phyloP scores from a whole-genome alignment of 176 grass and related monocot genomes.

The Eleusine coracana region DNA sequence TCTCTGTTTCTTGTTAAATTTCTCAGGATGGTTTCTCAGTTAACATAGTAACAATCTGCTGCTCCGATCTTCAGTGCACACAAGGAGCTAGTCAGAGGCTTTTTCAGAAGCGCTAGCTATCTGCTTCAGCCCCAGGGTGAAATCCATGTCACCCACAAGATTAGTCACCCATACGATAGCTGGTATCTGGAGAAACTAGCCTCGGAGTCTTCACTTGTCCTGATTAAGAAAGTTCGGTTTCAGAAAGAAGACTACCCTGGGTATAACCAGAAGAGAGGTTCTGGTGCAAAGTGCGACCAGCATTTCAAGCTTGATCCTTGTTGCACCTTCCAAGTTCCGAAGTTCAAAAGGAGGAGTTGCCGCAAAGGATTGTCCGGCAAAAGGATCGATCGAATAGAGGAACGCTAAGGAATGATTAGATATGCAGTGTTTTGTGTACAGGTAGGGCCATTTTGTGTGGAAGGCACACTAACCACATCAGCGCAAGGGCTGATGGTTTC shows the following conservation, averaged over 20 bases:
- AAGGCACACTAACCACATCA: background rate
- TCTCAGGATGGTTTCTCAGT: too few species aligned
- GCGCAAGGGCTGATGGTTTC: conserved; percentile 1
- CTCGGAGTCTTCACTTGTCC: conserved; percentile 26
- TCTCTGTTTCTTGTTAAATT: background rate
- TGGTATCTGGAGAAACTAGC: conserved; percentile 50
- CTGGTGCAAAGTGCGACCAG: conserved; percentile 30
- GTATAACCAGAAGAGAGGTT: conserved; percentile 56
- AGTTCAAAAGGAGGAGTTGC: background rate
- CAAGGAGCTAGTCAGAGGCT: conserved; percentile 27
- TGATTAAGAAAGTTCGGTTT: conserved; percentile 40
- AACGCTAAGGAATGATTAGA: background rate
- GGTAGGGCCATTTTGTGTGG: conserved; percentile 31
- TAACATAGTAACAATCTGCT: conserved; percentile 6
- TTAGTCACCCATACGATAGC: background rate
- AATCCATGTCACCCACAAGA: conserved; percentile 63
- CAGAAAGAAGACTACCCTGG: conserved; percentile 47
- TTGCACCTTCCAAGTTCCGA: conserved; percentile 45
- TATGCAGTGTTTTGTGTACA: background rate
- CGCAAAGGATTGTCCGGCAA: background rate
- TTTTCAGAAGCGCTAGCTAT: conserved; percentile 44
- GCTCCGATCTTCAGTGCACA: conserved; percentile 36
- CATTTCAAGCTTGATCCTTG: conserved; percentile 31
- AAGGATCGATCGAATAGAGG: background rate
- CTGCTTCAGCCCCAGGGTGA: conserved; percentile 51